These are phyloP conservation scores for Melampsora larici-populina DNA, from an alignment of 1,284 basidiomycete genomes.

Conservation along the genomic window DNA sequence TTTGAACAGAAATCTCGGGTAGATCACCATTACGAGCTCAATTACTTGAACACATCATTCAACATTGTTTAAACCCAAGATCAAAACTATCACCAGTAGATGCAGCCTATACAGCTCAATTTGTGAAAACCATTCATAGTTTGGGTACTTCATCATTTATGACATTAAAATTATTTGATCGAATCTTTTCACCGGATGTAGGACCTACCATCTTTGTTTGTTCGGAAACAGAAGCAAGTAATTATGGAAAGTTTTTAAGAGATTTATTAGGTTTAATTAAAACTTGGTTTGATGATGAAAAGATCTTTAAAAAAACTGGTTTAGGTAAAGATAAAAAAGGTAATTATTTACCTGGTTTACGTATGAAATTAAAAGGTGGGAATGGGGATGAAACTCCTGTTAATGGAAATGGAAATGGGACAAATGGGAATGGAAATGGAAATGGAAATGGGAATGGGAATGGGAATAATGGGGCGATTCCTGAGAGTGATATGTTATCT, in stretches of 20 bases:
- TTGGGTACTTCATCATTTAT: slow-evolving; percentile 83
- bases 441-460: too few relatives aligned
- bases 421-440: too few relatives aligned
- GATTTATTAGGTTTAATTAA: slow-evolving; percentile 37
- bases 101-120: slow-evolving; percentile 86
- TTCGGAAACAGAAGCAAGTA: slow-evolving; percentile 91
- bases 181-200: slow-evolving; percentile 78
- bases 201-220: slow-evolving; percentile 83
- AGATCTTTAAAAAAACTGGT: slow-evolving; percentile 14
- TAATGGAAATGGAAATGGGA: slow-evolving; percentile 1
- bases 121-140: slow-evolving; percentile 80
- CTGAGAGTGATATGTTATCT: slow-evolving; percentile 40
- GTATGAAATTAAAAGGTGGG: slow-evolving; percentile 34
- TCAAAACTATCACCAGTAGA: slow-evolving; percentile 90
- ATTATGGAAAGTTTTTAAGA: slow-evolving; percentile 64
- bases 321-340: slow-evolving; percentile 37
- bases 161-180: slow-evolving; percentile 77
- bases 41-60: slow-evolving; percentile 67
- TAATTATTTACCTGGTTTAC: slow-evolving; percentile 35
- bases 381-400: slow-evolving; percentile 23
- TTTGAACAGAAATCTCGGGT: neutral
- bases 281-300: slow-evolving; percentile 43
- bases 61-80: slow-evolving; percentile 88
- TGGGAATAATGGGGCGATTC: neutral
- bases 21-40: slow-evolving; percentile 52